Evolutionary conservation across 1,284 basidiomycete genomes (phyloP).

Genomic region (Ceratobasidium sp.): DNA sequence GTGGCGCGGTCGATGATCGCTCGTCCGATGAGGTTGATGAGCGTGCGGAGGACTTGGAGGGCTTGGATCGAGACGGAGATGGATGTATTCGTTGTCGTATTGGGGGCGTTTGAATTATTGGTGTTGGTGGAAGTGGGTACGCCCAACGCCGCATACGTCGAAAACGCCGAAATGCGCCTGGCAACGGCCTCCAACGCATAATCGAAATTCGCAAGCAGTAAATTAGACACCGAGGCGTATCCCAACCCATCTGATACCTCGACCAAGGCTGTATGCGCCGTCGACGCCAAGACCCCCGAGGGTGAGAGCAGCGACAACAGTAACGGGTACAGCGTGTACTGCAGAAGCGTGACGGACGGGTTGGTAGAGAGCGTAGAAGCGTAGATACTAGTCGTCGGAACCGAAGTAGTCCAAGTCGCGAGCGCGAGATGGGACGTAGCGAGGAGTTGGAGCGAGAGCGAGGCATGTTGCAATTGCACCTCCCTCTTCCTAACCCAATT

Average conservation of each 20-base stretch:
- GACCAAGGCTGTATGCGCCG: slow-evolving; percentile 71
- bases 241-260: slow-evolving; percentile 73
- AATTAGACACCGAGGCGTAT: slow-evolving; percentile 81
- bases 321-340: slow-evolving; percentile 81
- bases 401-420: slow-evolving; percentile 53
- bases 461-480: slow-evolving; percentile 60
- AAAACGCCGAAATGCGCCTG: slow-evolving; percentile 72
- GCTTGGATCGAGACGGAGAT: slow-evolving; percentile 58
- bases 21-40: slow-evolving; percentile 82
- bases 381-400: slow-evolving; percentile 43
- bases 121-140: slow-evolving; percentile 48
- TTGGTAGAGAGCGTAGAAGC: slow-evolving; percentile 49
- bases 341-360: slow-evolving; percentile 61
- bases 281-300: slow-evolving; percentile 66
- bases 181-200: slow-evolving; percentile 79
- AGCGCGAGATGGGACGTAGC: slow-evolving; percentile 54
- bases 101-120: slow-evolving; percentile 37
- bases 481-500: slow-evolving; percentile 12
- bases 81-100: neutral
- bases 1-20: slow-evolving; percentile 85
- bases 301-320: slow-evolving; percentile 82
- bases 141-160: slow-evolving; percentile 76
- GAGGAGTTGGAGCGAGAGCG: slow-evolving; percentile 73
- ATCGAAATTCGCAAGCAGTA: slow-evolving; percentile 91
- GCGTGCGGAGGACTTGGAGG: slow-evolving; percentile 77